Percentiles rank a stretch among this genome's conserved stretches.
These are phyloP conservation scores for Pichia sp. DNA, from an alignment of 1,139 yeast species.

Conservation along the genomic window DNA sequence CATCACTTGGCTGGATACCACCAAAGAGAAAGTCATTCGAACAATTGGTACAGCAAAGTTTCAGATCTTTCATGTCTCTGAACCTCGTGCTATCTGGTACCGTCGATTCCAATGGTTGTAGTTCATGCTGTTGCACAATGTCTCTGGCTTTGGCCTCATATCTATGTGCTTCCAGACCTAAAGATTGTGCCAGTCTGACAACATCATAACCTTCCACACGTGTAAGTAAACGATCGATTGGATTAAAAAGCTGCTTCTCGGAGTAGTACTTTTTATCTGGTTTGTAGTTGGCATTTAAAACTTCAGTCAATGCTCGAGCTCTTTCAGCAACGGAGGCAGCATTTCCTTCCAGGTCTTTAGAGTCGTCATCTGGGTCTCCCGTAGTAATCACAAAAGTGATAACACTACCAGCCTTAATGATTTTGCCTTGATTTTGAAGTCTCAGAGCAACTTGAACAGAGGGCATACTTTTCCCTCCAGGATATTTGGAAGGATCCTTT, in stretches of 20 bases:
- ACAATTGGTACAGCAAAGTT: constrained; percentile 57
- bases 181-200: constrained; percentile 66
- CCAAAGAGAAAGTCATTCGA: constrained; percentile 59
- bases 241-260: constrained; percentile 86
- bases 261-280: constrained; percentile 80
- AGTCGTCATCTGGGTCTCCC: constrained; percentile 10
- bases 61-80: constrained; percentile 54
- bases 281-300: constrained; percentile 43
- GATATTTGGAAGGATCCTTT: constrained; percentile 70
- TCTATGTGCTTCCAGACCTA: constrained; percentile 72
- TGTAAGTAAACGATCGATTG: constrained; percentile 82
- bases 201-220: constrained; percentile 85
- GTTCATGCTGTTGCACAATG: constrained; percentile 37
- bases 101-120: constrained; percentile 77
- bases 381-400: constrained; percentile 75
- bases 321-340: constrained; percentile 55
- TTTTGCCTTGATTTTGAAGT: constrained; percentile 73
- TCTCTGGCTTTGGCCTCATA: constrained; percentile 47
- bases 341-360: constrained; percentile 29
- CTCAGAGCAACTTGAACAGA: constrained; percentile 90
- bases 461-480: constrained; percentile 81
- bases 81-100: constrained; percentile 82
- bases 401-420: constrained; percentile 84
- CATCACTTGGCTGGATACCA: constrained; percentile 63
- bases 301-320: constrained; percentile 75